Percentiles rank a stretch among this genome's conserved stretches.
phyloP scores from a whole-genome alignment of 352 stramenopile genomes.

The Globisporangium paddicum region DNA sequence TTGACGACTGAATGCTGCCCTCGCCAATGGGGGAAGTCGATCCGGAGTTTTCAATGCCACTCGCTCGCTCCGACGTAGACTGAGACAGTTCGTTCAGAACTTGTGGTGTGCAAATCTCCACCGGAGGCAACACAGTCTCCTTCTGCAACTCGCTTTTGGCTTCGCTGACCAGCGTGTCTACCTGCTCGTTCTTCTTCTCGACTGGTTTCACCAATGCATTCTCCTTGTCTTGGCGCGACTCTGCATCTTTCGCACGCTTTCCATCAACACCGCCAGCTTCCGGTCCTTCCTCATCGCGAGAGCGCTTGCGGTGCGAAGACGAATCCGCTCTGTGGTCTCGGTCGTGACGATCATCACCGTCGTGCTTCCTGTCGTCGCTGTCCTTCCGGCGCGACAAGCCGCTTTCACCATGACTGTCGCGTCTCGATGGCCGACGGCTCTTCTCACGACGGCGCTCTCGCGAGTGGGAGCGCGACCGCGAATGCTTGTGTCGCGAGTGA shows the following conservation, averaged over 20 bases:
- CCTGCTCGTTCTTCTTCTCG: neutral
- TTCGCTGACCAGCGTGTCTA: neutral
- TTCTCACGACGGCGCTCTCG: slow-evolving; percentile 16
- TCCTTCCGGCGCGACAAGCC: slow-evolving; percentile 15
- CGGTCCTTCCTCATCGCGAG: slow-evolving; percentile 5
- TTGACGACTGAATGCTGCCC: slow-evolving; percentile 5
- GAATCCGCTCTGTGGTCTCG: neutral
- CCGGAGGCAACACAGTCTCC: neutral
- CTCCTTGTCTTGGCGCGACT: neutral
- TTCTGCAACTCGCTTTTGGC: neutral
- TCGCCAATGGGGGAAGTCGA: slow-evolving; percentile 1
- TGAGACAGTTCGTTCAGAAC: neutral
- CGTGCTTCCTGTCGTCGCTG: slow-evolving; percentile 8
- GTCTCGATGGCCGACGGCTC: slow-evolving; percentile 16
- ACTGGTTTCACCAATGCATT: neutral
- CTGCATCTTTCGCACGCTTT: neutral
- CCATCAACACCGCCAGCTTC: neutral
- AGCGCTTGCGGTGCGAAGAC: slow-evolving; percentile 11
- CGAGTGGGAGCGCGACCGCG: slow-evolving; percentile 18
- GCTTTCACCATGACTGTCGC: slow-evolving; percentile 13
- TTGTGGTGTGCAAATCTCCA: neutral
- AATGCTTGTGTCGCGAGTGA: slow-evolving; percentile 6
- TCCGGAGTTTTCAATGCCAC: neutral
- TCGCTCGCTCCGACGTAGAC: neutral
- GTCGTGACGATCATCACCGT: slow-evolving; percentile 9